Evolutionary conservation across 768 basidiomycete genomes (phyloP), one percentile per base, ranked within the genome.

Genomic region (Gautieria morchelliformis): DNA sequence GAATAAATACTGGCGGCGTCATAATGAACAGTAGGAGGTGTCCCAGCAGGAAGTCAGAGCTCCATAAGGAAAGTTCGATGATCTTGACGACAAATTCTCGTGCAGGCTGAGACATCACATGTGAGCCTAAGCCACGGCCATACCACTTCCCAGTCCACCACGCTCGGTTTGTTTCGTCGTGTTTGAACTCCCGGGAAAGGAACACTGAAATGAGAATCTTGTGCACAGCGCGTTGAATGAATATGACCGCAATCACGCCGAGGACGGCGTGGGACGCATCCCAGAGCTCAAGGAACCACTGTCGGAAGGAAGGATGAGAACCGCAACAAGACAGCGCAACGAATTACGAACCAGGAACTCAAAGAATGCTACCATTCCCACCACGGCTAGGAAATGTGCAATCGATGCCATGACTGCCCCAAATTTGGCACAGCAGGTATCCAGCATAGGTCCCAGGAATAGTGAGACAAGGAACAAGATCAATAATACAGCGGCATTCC

Each of bases 101-200:
- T 30, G 89, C 92, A 52, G 95, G 95, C 68, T 98, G 96, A n/a
- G 92, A 93, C 83, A 95, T 89, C 44, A 87, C 93, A 68, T 92
- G 86, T 5, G 81, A 66, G 44, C 95, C 94, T 24, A 99, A 79
- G 4, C 93, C 93, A 52, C 93, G 85, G 44, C 94, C 94, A 69
- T 93, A 95, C 96, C 96, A 97, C 67, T 85, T 78, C 48, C 93
- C 94, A 33, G 94, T 95, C 96, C 96, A 99, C 95, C 95, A 99
- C 7, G 94, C 94, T 27, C 92, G 80, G 73, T 98, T 98, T 37
- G 92, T 94, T 72, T 98, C 94, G 68, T 99, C 96, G 68, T 98
- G 93, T 75, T 99, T 99, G 81, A 96, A 96, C 71, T 99, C 96
- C 61, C 96, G 87, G 41, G 93, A 88, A 39, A 98, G 75, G 81